These are phyloP conservation scores for Cladorrhinum sp. DNA, from an alignment of 2,329 filamentous ascomycete species.

Conservation along the genomic window DNA sequence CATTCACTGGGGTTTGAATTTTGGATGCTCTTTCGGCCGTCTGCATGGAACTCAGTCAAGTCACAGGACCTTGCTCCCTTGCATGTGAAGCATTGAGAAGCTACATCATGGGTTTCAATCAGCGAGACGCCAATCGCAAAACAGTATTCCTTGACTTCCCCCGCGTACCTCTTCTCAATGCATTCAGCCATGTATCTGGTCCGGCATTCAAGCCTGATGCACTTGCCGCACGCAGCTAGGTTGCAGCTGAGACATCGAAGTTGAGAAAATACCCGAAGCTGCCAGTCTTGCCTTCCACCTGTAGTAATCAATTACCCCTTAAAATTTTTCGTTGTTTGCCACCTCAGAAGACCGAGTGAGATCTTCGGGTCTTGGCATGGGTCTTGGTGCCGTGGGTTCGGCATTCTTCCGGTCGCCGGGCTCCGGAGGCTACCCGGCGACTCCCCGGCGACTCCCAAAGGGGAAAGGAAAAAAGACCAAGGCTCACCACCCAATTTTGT, in stretches of 20 bases:
- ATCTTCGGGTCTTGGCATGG: neutral
- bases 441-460: neutral
- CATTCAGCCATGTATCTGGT: constrained; percentile 3
- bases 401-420: neutral
- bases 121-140: no score
- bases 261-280: neutral
- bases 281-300: neutral
- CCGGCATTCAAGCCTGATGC: neutral
- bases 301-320: neutral
- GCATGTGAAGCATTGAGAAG: no score
- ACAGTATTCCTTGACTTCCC: no score
- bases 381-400: neutral
- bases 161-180: neutral
- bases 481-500: neutral
- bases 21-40: neutral
- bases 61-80: no score
- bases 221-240: neutral
- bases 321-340: neutral
- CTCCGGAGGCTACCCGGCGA: neutral
- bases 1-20: no score
- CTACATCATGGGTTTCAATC: no score
- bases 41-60: neutral
- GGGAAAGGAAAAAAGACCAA: neutral
- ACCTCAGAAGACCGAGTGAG: neutral
- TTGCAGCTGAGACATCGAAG: no score